phyloP scores from a whole-genome alignment of 345 rosid species.

The Erysimum cheiranthoides region DNA sequence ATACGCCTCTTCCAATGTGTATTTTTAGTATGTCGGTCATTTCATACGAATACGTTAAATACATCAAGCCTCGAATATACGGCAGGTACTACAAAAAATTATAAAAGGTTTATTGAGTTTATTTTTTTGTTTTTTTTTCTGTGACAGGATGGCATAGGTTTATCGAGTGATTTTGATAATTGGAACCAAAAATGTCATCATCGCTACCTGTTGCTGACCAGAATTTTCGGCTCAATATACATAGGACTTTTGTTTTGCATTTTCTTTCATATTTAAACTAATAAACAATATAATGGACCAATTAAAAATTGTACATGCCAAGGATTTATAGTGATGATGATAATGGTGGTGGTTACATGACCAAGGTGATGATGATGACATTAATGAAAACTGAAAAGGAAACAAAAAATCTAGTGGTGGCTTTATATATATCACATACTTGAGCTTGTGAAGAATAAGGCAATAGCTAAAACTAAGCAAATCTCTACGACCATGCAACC shows the following conservation, averaged over 20 bases:
- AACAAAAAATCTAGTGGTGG: conserved; percentile 36
- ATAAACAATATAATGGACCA: conserved; percentile 38
- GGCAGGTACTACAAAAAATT: not conserved
- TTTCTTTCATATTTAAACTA: not conserved
- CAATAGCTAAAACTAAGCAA: conserved; percentile 28
- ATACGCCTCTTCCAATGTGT: not conserved
- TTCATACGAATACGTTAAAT: not conserved
- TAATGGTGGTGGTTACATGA: conserved; percentile 35
- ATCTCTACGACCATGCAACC: conserved; percentile 32
- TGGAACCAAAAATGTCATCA: conserved; percentile 12
- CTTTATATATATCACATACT: conserved; percentile 48
- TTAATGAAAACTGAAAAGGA: conserved; percentile 46
- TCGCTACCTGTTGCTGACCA: conserved; percentile 37
- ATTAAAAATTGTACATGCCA: conserved; percentile 24
- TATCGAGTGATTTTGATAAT: conserved; percentile 14
- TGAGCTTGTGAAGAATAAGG: conserved; percentile 33
- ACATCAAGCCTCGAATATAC: conserved; percentile 13
- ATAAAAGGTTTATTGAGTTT: not conserved
- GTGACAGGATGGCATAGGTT: conserved; percentile 30
- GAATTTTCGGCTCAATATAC: conserved; percentile 25
- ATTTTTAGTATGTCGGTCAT: conserved; percentile 6
- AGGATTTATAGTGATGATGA: conserved; percentile 22
- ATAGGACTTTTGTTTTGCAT: conserved; percentile 1
- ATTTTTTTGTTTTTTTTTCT: not conserved
- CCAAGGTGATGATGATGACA: conserved; percentile 38